Base-by-base conservation (phyloP, 2,329 filamentous ascomycete species). In the Paramyrothecium sp. region DNA sequence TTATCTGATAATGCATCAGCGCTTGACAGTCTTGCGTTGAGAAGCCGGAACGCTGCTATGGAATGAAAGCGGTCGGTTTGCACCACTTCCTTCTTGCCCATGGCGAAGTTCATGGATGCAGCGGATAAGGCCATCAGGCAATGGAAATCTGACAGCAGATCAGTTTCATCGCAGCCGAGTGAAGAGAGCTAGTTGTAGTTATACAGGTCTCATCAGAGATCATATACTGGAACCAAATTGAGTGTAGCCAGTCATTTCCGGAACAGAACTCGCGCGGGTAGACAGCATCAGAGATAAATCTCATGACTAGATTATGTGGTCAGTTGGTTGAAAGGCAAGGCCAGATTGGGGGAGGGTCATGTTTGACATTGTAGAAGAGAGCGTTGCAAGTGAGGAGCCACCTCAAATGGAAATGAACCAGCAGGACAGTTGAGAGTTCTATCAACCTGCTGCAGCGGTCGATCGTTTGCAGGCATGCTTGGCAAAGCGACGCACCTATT, bases 21-120 rank as follows among this genome's bases (percentile, higher is more conserved):
- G 47, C 61, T 55, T 4, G 65, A 65, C 13, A 73, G 55, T 44
- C 65, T 69, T 19, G 61, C 44, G 60, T 71, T 71, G 30, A 73
- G 54, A 3, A 72, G 54, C 2, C 59, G 63, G 26, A 72, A 60
- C 13, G 51, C 51, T 7, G 33, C 38, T 26, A 20, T 21, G 3
- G 33, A 16, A 17, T 20, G 33, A 11, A 4, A 4, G n/a, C 26
- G 30, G 51, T 41, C 19, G 26, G 38, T 53, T 8, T 34, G 8
- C 11, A 12, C 30, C 16, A 26, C 51, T 53, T 7, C 33, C 30
- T 7, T 51, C 3, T 51, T 51, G n/a, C 22, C 51, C 65, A 63
- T 16, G 17, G 49, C 26, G 16, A 54, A 34, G 49, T 58, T 56
- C 20, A 54, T 33, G 55, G 26, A 58, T 11, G 54, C 44, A 13